These are phyloP conservation scores for Aegle marmelos DNA, from an alignment of 345 rosid species.

Conservation along the genomic window DNA sequence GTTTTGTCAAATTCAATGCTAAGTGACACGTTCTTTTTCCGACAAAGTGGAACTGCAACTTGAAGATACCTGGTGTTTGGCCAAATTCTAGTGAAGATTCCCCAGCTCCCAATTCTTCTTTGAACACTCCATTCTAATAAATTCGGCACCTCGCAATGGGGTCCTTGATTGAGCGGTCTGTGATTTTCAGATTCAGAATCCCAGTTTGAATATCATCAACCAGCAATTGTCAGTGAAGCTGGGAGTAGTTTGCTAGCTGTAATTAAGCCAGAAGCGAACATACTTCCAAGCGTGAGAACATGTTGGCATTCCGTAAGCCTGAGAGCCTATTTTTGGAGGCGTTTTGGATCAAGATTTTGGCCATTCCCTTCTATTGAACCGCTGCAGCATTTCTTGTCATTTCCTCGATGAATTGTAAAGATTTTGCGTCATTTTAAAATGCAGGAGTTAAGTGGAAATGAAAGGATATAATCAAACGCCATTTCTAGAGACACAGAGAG, in stretches of 20 bases:
- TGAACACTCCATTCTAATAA: conserved; percentile 42
- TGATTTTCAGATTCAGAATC: conserved; percentile 39
- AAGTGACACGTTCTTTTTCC: conserved; percentile 30
- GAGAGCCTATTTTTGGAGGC: not conserved
- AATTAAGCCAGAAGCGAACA: conserved; percentile 86
- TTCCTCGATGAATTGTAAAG: conserved; percentile 71
- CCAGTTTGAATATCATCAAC: conserved; percentile 64
- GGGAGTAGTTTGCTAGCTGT: conserved; percentile 85
- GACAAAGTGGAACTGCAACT: conserved; percentile 66
- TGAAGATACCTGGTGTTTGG: conserved; percentile 84
- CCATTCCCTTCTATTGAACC: conserved; percentile 56
- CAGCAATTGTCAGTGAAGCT: conserved; percentile 63
- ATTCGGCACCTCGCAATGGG: conserved; percentile 44
- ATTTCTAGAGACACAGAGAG: conserved; percentile 31
- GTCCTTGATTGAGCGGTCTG: conserved; percentile 43
- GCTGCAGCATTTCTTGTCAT: conserved; percentile 60
- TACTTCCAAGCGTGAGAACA: conserved; percentile 83
- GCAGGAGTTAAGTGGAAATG: conserved; percentile 58
- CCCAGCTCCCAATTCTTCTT: conserved; percentile 54
- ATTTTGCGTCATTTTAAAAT: conserved; percentile 75
- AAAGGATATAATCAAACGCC: conserved; percentile 61
- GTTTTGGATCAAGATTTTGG: conserved; percentile 65
- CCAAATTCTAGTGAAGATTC: conserved; percentile 73
- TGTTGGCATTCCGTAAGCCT: conserved; percentile 62
- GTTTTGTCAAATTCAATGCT: conserved; percentile 83